Conservation (phyloP, 1,284 basidiomycete genomes). For the Polyporus tsugae region DNA sequence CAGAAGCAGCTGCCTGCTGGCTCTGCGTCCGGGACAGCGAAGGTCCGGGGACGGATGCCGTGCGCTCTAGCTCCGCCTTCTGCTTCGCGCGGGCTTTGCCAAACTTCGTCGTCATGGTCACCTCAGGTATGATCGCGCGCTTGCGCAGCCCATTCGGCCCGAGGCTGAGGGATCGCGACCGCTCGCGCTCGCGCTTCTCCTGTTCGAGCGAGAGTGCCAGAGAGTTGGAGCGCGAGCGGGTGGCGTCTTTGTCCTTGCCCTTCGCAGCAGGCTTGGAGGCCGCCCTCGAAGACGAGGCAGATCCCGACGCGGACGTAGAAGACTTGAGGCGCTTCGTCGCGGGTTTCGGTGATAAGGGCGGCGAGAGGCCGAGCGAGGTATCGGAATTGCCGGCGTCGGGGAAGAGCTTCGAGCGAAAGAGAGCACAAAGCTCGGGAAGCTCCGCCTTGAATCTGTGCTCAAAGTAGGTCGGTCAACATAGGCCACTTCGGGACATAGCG, state of each 20-base stretch:
- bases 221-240: slow-evolving; percentile 68
- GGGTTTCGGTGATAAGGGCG: slow-evolving; percentile 35
- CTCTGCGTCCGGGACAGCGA: slow-evolving; percentile 34
- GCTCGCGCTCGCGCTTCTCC: slow-evolving; percentile 54
- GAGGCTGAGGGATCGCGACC: slow-evolving; percentile 48
- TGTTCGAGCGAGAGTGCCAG: slow-evolving; percentile 66
- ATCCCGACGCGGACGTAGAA: slow-evolving; percentile 6
- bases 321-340: slow-evolving; percentile 34
- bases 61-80: slow-evolving; percentile 44
- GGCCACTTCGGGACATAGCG: neutral
- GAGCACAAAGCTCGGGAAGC: slow-evolving; percentile 61
- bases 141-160: slow-evolving; percentile 49
- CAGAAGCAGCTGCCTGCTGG: slow-evolving; percentile 25
- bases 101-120: slow-evolving; percentile 78
- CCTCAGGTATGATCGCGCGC: slow-evolving; percentile 64
- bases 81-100: slow-evolving; percentile 34
- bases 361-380: slow-evolving; percentile 39
- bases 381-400: slow-evolving; percentile 66
- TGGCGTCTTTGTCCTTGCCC: slow-evolving; percentile 31
- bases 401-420: slow-evolving; percentile 75
- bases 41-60: slow-evolving; percentile 27
- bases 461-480: neutral
- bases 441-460: slow-evolving; percentile 62
- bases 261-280: slow-evolving; percentile 11
- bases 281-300: slow-evolving; percentile 23